These are phyloP conservation scores for Rosa lucieae DNA, from an alignment of 306 rosid genomes.

Conservation along the genomic window DNA sequence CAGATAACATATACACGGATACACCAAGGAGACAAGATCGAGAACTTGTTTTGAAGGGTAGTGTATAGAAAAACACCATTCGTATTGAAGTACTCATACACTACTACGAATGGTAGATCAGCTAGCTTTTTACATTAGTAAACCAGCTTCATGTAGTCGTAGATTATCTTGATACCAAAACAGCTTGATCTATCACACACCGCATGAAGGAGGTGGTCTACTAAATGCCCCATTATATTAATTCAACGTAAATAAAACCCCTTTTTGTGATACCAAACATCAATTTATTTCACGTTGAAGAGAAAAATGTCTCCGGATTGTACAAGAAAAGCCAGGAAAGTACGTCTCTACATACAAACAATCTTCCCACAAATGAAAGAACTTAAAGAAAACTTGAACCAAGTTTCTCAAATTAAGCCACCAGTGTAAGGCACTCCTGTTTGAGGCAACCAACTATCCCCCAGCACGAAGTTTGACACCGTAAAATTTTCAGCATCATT, in stretches of 20 bases:
- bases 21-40: no score
- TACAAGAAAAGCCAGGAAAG: conserved; percentile 1
- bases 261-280: background rate
- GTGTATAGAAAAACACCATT: no score
- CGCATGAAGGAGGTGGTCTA: no score
- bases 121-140: no score
- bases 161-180: no score
- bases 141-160: no score
- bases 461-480: conserved; percentile 34
- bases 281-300: background rate
- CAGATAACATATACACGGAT: no score
- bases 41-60: no score
- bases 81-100: no score
- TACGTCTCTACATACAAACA: background rate
- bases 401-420: conserved; percentile 9
- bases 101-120: no score
- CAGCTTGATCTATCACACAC: no score
- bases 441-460: conserved; percentile 41
- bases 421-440: conserved; percentile 39
- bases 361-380: background rate
- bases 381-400: background rate
- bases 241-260: background rate
- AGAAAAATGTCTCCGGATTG: background rate
- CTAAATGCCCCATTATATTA: no score
- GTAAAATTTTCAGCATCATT: conserved; percentile 33